phyloP scores from a whole-genome alignment of 257 asterid species.

The Solanum clarkiae region DNA sequence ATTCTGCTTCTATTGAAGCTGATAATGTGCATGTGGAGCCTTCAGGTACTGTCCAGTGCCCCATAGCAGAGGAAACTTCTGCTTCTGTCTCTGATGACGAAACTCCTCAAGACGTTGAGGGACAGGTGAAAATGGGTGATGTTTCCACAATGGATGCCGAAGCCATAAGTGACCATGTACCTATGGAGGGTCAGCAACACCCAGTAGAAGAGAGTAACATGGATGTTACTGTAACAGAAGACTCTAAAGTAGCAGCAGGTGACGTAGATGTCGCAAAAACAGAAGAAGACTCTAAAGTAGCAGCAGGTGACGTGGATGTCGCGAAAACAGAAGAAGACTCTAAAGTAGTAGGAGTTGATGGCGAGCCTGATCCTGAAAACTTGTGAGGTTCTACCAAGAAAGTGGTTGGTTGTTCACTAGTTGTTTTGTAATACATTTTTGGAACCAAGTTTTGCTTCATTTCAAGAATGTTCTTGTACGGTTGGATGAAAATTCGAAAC shows the following conservation, averaged over 20 bases:
- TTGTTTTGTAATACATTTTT: background rate
- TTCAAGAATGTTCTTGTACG: background rate
- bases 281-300: background rate
- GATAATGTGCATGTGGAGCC: background rate
- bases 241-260: background rate
- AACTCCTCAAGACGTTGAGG: background rate
- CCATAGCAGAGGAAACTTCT: background rate
- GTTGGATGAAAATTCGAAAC: background rate
- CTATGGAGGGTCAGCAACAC: background rate
- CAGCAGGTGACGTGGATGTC: background rate
- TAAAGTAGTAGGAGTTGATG: background rate
- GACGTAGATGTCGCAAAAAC: background rate
- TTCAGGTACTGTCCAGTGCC: background rate
- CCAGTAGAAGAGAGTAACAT: background rate
- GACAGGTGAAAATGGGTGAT: background rate
- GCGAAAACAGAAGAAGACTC: background rate
- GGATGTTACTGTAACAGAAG: background rate
- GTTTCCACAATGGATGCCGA: background rate
- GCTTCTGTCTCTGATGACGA: background rate
- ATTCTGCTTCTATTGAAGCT: background rate
- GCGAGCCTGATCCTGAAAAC: background rate
- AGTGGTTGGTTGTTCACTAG: background rate
- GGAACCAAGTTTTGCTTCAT: background rate
- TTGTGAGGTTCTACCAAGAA: background rate
- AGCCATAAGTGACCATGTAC: background rate